phyloP scores from a whole-genome alignment of 1,284 basidiomycete species.

The Tylopilus sp. region DNA sequence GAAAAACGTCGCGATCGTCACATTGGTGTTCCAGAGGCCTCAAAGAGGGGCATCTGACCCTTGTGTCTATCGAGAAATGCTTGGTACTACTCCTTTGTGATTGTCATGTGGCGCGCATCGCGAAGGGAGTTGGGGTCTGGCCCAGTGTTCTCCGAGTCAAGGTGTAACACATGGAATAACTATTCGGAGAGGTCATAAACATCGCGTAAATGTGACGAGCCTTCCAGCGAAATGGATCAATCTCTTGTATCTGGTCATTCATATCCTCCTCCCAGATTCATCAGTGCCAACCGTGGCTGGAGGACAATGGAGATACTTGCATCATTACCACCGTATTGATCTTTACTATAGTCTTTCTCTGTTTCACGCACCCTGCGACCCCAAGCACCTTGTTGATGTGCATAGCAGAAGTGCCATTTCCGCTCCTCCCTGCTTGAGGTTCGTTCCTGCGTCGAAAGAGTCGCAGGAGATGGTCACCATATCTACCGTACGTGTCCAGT shows the following conservation, averaged over 20 bases:
- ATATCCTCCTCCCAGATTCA: conserved; percentile 27
- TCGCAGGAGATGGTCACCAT: conserved; percentile 52
- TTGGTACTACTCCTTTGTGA: conserved; percentile 26
- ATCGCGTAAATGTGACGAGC: not conserved
- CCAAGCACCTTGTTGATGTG: conserved; percentile 45
- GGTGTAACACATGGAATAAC: conserved; percentile 31
- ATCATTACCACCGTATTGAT: conserved; percentile 50
- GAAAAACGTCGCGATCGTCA: not conserved
- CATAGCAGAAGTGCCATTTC: conserved; percentile 37
- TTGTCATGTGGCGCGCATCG: conserved; percentile 21
- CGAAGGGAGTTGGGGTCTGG: conserved; percentile 25
- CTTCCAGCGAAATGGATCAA: conserved; percentile 27
- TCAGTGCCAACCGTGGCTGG: not conserved
- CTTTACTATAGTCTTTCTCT: conserved; percentile 48
- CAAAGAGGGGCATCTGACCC: no score
- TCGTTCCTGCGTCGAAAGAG: conserved; percentile 47
- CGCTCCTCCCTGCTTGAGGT: conserved; percentile 43
- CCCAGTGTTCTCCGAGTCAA: conserved; percentile 28
- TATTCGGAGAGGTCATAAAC: not conserved
- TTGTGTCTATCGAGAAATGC: conserved; percentile 23
- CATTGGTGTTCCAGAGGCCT: no score
- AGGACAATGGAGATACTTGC: conserved; percentile 8
- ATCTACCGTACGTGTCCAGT: conserved; percentile 47
- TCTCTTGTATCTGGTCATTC: conserved; percentile 24
- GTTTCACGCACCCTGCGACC: conserved; percentile 47